Evolutionary conservation across 345 rosid genomes (phyloP).

Genomic region (Ceriops tagal): DNA sequence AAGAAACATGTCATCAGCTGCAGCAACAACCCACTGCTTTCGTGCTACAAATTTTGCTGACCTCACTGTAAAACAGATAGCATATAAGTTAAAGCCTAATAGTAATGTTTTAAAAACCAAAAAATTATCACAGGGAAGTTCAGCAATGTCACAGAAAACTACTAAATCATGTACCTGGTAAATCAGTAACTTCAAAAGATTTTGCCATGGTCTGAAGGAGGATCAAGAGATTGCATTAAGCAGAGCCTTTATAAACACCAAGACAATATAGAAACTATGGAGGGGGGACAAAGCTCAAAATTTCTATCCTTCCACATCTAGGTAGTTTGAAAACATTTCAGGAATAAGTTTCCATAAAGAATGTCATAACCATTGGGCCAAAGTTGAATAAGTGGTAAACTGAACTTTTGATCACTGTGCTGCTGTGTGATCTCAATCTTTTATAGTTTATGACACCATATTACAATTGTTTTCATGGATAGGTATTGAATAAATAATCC

Average conservation of each 20-base stretch:
- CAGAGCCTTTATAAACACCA: not conserved
- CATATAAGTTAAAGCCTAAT: conserved; percentile 1
- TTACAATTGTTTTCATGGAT: too few species aligned
- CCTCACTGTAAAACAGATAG: conserved; percentile 57
- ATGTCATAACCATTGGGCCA: too few species aligned
- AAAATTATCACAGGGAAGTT: not conserved
- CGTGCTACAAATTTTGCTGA: conserved; percentile 86
- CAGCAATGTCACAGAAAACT: not conserved
- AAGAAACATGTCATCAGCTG: conserved; percentile 87
- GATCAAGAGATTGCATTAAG: not conserved
- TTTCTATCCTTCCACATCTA: not conserved
- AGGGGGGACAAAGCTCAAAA: too few species aligned
- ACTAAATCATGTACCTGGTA: conserved; percentile 55
- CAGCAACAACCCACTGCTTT: conserved; percentile 94
- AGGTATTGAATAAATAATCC: too few species aligned
- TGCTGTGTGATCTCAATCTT: not conserved
- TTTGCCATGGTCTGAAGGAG: conserved; percentile 65
- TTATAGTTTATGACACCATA: too few species aligned
- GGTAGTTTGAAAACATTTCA: not conserved
- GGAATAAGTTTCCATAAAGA: not conserved
- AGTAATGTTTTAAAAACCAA: not conserved
- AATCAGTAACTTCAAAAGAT: conserved; percentile 80
- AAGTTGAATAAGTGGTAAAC: too few species aligned
- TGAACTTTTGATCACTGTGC: not conserved
- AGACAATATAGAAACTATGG: not conserved